A percentile compares a stretch with the other conserved stretches of the same genome.
Evolutionary conservation across 352 stramenopile species (phyloP).

Genomic region (Pythium sp.): DNA sequence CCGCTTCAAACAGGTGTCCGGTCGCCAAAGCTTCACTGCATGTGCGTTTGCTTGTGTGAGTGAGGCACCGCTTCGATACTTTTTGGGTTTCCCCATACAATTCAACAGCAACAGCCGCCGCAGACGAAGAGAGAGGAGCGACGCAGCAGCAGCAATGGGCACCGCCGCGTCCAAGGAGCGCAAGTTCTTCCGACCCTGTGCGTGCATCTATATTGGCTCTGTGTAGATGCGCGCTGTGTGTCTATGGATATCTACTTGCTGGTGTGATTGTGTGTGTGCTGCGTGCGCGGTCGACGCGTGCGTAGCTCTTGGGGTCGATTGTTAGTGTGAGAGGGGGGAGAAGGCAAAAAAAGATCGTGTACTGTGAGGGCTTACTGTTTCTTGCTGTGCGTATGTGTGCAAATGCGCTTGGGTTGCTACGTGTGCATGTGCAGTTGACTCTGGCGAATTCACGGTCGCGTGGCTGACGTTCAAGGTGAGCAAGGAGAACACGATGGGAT

Average conservation of each 20-base stretch:
- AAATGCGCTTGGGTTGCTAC: neutral
- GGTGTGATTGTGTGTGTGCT: neutral
- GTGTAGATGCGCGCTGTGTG: neutral
- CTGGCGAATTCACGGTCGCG: constrained; percentile 76
- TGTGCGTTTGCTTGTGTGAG: neutral
- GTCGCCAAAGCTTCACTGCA: constrained; percentile 6
- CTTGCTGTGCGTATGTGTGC: neutral
- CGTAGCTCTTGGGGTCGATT: constrained; percentile 2
- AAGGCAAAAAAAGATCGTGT: neutral
- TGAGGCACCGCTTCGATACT: constrained; percentile 11
- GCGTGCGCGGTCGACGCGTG: neutral
- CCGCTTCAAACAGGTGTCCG: constrained; percentile 5
- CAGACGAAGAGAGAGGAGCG: neutral
- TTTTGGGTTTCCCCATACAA: constrained; percentile 6
- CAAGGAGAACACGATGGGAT: neutral
- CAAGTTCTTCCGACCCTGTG: constrained; percentile 53
- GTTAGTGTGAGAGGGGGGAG: neutral
- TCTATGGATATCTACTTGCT: constrained; percentile 1
- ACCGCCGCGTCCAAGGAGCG: constrained; percentile 42
- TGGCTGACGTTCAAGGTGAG: constrained; percentile 86
- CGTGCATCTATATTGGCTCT: constrained; percentile 16
- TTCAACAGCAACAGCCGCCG: constrained; percentile 1
- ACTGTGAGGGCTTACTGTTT: neutral
- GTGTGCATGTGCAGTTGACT: constrained; percentile 40
- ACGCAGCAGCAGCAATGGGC: constrained; percentile 29